Evolutionary conservation across 139 green algal genomes (phyloP), one percentile per base, ranked within the genome.

Genomic region (Volvox africanus): DNA sequence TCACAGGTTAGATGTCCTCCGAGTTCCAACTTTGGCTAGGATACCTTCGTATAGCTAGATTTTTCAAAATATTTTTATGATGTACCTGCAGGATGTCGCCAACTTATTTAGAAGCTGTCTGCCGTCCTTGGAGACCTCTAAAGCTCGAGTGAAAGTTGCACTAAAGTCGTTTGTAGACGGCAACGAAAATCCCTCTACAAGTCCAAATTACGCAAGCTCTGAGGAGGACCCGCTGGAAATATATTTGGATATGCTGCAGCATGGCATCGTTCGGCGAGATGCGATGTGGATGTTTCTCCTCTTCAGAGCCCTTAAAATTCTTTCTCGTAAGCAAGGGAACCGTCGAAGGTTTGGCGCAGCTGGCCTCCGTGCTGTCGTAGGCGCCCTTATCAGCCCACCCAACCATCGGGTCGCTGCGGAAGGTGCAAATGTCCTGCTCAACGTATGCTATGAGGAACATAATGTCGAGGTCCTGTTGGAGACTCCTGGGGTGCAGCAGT

Each of bases 351-450:
- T 97, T 37, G 92, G 92, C 6, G 11, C 65, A 30, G 37, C 89
- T 21, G 92, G 90, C 19, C 85, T 94, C 2, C 21, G 44, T 16
- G 91, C 92, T 6, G 61, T 96, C 0, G 61, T 95, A 2, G 2
- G 32, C 2, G 86, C 92, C 30, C 61, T 95, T 37, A 37, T 68
- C 5, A 85, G 32, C 32, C 92, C 90, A 21, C 36, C 89, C 36
- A 94, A 69, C 61, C 85, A 88, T 65, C 28, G 83, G 32, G 76
- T 93, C 26, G 94, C 94, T 30, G 94, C 93, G 21, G 93, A 97
- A 93, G 95, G 92, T 35, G 95, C 96, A 36, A 97, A 97, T 79
- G 94, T 97, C 17, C 50, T 98, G 24, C 92, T 98, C 21, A 98
- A 98, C 92, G 82, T 95, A 12, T 98, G 96, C 92, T 98, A 98